Conservation (phyloP, 2,329 filamentous ascomycete species). For the Clarireedia sp. region DNA sequence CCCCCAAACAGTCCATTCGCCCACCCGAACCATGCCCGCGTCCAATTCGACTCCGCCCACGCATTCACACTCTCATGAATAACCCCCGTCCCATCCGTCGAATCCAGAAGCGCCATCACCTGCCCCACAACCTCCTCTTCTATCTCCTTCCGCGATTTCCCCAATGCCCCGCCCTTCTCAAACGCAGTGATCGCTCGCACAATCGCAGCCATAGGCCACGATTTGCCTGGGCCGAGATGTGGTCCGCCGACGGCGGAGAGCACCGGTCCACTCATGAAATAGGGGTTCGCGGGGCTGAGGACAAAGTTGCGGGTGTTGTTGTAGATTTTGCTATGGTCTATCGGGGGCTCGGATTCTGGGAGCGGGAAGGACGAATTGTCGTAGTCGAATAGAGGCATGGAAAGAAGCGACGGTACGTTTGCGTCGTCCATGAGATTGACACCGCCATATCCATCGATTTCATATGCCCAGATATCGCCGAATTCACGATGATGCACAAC, state of each 20-base stretch:
- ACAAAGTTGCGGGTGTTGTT: constrained; percentile 74
- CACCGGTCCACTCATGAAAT: constrained; percentile 45
- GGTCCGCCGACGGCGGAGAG: constrained; percentile 65
- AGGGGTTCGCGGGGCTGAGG: constrained; percentile 69
- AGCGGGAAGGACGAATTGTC: constrained; percentile 19
- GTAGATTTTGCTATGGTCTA: constrained; percentile 55
- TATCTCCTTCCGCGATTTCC: constrained; percentile 8
- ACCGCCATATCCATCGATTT: constrained; percentile 59
- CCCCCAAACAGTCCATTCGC: constrained; percentile 44
- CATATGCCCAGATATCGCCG: constrained; percentile 68
- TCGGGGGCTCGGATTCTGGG: constrained; percentile 12
- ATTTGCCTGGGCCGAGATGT: constrained; percentile 50
- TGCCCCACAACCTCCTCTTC: constrained; percentile 26
- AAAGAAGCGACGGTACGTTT: constrained; percentile 61
- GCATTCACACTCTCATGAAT: constrained; percentile 42
- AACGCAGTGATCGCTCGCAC: constrained; percentile 42
- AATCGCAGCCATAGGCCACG: constrained; percentile 50
- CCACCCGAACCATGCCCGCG: constrained; percentile 62
- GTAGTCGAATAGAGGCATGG: constrained; percentile 56
- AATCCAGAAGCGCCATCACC: constrained; percentile 22
- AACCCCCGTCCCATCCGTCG: constrained; percentile 30
- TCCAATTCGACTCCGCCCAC: constrained; percentile 34
- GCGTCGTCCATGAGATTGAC: constrained; percentile 62
- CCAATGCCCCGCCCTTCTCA: constrained; percentile 5
- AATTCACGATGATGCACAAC: constrained; percentile 55